Percentiles rank a stretch among this genome's conserved stretches.
These are phyloP conservation scores for Amoeboaphelidium protococcarum DNA, from an alignment of 371 early-diverging fungal species.

Conservation along the genomic window DNA sequence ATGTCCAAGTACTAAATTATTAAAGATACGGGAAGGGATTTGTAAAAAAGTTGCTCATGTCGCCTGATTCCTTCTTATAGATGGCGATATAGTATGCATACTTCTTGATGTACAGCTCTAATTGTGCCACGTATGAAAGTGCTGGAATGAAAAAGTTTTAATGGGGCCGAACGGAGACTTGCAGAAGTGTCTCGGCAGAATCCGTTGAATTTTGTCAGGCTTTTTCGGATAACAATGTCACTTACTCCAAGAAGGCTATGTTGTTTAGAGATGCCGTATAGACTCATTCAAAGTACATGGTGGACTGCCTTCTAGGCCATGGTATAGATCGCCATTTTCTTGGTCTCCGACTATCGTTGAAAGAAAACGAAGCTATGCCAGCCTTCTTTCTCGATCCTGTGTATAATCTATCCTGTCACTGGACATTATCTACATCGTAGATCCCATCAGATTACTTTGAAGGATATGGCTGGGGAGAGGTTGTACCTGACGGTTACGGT, in stretches of 20 bases:
- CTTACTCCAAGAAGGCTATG: conserved; percentile 24
- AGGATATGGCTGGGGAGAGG: conserved; percentile 53
- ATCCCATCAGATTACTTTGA: conserved; percentile 32
- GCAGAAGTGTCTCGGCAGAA: conserved; percentile 50
- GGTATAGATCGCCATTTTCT: conserved; percentile 61
- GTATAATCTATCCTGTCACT: conserved; percentile 50
- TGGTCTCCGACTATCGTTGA: conserved; percentile 34
- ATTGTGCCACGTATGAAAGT: conserved; percentile 27
- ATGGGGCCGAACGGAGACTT: conserved; percentile 77
- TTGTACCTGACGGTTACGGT: conserved; percentile 46
- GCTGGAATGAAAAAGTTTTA: background rate
- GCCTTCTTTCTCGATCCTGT: conserved; percentile 55
- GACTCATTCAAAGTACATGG: conserved; percentile 30
- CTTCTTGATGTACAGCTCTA: conserved; percentile 51
- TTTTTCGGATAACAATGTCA: conserved; percentile 11
- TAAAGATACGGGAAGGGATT: conserved; percentile 49
- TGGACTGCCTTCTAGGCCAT: conserved; percentile 28
- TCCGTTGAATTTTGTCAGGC: conserved; percentile 55
- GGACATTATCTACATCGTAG: conserved; percentile 82
- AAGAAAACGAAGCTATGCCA: conserved; percentile 37
- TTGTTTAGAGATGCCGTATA: conserved; percentile 41
- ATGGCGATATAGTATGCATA: conserved; percentile 89
- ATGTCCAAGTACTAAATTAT: conserved; percentile 47
- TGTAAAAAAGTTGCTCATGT: conserved; percentile 8
- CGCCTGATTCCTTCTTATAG: conserved; percentile 79